Evolutionary conservation across 345 rosid genomes (phyloP), one percentile per base, ranked within the genome.

Genomic region (Citrus trifoliata): DNA sequence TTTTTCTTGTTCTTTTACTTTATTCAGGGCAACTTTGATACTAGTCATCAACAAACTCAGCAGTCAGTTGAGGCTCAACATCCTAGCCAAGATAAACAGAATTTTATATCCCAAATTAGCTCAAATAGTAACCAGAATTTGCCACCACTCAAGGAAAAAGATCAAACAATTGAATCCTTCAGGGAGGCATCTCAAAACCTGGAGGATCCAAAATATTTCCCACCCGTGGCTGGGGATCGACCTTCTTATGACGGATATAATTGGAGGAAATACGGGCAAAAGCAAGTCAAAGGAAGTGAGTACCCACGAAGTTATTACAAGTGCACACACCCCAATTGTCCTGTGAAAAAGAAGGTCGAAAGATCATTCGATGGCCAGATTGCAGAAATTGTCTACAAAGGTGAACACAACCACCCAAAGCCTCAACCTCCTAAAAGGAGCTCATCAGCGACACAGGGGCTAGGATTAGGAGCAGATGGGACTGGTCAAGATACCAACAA

Each of bases 231-330:
- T 24, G 80, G 72, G 63, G 92, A 93, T 37, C 83, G 94, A 58
- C 92, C 98, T 71, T 93, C 95, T 0, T 86, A 86, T 77, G 98
- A 97, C 51, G 99, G 99, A 55, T 97, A 97, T 81, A 97, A 97
- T 48, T 97, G 99, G 99, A 91, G 98, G 81, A 97, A 97, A 76
- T 97, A 97, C 42, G 99, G 99, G 68, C 99, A 94, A 70, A 97
- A 97, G 82, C 99, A 94, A 82, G 99, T 94, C 27, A 97, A 97
- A 87, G 98, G 98, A 79, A 97, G 99, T 72, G 98, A 94, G 76
- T 92, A 86, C 70, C 99, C 99, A 1, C 85, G 99, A 75, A 93
- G 99, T 84, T 97, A 97, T 81, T 97, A 94, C 79, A 94, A 91
- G 67, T 97, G 99, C 80, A 97, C 99, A 1, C 91, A 94, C 81